These are phyloP conservation scores for Aspergillus ibericus DNA, from an alignment of 2,329 filamentous ascomycete species.

Conservation along the genomic window DNA sequence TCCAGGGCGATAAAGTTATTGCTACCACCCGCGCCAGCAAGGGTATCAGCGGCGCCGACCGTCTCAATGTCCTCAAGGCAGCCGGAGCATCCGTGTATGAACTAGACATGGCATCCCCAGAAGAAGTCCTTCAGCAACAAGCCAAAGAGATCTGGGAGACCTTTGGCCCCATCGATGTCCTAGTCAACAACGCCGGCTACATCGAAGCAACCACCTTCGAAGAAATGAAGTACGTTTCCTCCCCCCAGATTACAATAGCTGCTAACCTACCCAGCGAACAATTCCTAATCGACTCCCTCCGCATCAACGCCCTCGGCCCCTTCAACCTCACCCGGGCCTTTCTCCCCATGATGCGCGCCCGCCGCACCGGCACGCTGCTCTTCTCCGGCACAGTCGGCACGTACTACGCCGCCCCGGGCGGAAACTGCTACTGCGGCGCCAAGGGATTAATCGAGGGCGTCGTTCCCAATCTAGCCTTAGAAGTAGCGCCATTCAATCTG, in stretches of 20 bases:
- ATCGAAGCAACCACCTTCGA: conserved; percentile 4
- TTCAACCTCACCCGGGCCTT: conserved; percentile 40
- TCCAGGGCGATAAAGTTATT: conserved; percentile 1
- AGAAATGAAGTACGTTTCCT: not conserved
- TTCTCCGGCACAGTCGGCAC: conserved; percentile 43
- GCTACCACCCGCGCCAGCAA: not conserved
- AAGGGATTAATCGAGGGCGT: conserved; percentile 54
- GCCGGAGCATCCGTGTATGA: not conserved
- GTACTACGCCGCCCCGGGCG: conserved; percentile 37
- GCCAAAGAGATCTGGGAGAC: not conserved
- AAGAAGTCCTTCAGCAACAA: not conserved
- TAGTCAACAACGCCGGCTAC: not conserved
- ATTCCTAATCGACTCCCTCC: not conserved
- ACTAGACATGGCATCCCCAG: not conserved
- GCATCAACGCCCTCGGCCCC: conserved; percentile 29
- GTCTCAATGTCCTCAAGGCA: not conserved
- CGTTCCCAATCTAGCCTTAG: conserved; percentile 12
- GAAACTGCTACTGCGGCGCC: conserved; percentile 39
- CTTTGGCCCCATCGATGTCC: not conserved
- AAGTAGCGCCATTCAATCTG: conserved; percentile 33
- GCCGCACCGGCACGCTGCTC: conserved; percentile 38
- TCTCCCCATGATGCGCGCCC: conserved; percentile 39
- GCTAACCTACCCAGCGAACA: not conserved
- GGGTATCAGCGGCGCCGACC: not conserved
- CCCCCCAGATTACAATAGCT: not conserved